A percentile compares a stretch with the other conserved stretches of the same genome.
phyloP scores from a whole-genome alignment of 768 basidiomycete species.

The Terana coerulea region DNA sequence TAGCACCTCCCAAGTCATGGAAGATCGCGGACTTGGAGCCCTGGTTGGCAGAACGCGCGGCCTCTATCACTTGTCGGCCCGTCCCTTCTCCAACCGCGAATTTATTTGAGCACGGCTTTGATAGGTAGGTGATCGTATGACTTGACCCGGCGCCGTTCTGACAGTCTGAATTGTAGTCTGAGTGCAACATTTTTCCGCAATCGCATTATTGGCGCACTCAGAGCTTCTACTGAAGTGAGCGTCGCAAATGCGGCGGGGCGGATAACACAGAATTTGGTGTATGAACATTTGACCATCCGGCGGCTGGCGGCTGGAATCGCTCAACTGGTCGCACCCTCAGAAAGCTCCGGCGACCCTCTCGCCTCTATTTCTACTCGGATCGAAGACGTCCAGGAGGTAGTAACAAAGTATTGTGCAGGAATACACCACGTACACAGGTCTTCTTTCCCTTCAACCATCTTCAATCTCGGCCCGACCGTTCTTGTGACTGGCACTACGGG shows the following conservation, averaged over 20 bases:
- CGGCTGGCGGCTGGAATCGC: background rate
- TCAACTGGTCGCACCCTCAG: background rate
- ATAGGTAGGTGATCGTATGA: conserved; percentile 1
- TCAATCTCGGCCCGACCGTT: background rate
- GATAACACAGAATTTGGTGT: conserved; percentile 9
- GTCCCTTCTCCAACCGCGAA: background rate
- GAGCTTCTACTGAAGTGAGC: background rate
- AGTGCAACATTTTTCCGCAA: conserved; percentile 15
- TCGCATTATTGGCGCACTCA: conserved; percentile 12
- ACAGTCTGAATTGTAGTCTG: background rate
- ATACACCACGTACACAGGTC: background rate
- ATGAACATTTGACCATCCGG: conserved; percentile 9
- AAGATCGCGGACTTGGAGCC: background rate
- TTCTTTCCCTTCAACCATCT: background rate
- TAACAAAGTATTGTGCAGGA: conserved; percentile 4
- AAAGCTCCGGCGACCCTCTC: background rate
- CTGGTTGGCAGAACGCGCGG: conserved; percentile 13
- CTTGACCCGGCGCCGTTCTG: background rate
- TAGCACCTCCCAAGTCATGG: conserved; percentile 12
- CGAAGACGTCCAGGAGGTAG: conserved; percentile 1
- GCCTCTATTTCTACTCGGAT: background rate
- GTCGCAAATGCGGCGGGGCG: background rate
- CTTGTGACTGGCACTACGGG: conserved; percentile 13
- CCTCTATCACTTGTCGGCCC: conserved; percentile 7
- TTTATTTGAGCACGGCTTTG: conserved; percentile 13